Percentiles rank a stretch among this genome's conserved stretches.
Conservation (phyloP, 768 basidiomycete genomes). For the Termitomyces sp. region DNA sequence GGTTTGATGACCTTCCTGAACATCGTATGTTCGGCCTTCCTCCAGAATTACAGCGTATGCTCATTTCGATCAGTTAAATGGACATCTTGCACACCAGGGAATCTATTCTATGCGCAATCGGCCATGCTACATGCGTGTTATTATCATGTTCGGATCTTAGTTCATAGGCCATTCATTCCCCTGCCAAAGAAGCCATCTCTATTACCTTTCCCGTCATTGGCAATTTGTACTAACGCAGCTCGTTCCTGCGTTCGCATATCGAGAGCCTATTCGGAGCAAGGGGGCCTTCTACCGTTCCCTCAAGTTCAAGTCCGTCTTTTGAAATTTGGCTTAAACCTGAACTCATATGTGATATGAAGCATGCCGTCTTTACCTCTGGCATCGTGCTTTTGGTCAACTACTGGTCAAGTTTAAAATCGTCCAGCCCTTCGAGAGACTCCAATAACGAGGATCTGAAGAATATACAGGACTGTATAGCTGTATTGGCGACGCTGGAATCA, state of each 20-base stretch:
- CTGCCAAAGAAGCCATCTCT: constrained; percentile 44
- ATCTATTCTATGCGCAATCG: constrained; percentile 51
- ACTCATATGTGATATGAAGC: constrained; percentile 20
- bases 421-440: constrained; percentile 36
- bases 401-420: constrained; percentile 52
- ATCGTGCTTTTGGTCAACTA: constrained; percentile 63
- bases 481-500: constrained; percentile 38
- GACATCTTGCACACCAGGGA: constrained; percentile 27
- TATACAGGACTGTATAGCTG: constrained; percentile 56
- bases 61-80: constrained; percentile 29
- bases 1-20: constrained; percentile 66
- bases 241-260: constrained; percentile 69
- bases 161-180: constrained; percentile 79
- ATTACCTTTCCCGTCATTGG: constrained; percentile 54
- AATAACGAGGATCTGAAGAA: constrained; percentile 50
- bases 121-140: constrained; percentile 45
- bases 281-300: constrained; percentile 27
- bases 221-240: constrained; percentile 82
- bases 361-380: constrained; percentile 33
- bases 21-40: constrained; percentile 47
- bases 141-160: constrained; percentile 59
- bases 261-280: constrained; percentile 40
- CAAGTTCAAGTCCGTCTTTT: constrained; percentile 31
- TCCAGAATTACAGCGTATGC: constrained; percentile 33
- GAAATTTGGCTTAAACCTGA: not conserved